A percentile compares a stretch with the other conserved stretches of the same genome.
Evolutionary conservation across 805 yeast genomes (phyloP).

Genomic region (Yarrowia divulgata): DNA sequence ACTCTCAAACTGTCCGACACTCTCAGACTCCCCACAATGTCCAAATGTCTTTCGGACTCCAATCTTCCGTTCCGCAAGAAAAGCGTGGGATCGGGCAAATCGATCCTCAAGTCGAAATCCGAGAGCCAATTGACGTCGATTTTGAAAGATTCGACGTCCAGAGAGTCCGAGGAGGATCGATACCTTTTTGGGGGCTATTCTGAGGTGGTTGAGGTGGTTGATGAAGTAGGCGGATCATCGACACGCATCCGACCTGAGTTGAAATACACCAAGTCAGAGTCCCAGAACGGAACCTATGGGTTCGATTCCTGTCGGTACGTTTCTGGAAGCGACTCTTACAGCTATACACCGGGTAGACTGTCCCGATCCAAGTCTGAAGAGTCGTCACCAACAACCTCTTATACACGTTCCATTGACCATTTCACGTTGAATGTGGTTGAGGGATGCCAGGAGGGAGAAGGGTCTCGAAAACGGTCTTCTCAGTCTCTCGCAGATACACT

Average conservation of each 20-base stretch:
- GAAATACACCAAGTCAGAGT: slow-evolving; percentile 1
- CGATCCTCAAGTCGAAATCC: slow-evolving; percentile 18
- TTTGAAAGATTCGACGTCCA: background rate
- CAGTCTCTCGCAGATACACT: background rate
- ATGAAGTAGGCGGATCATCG: background rate
- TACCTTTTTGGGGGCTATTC: slow-evolving; percentile 13
- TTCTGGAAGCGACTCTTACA: background rate
- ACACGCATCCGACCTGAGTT: background rate
- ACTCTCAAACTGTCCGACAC: slow-evolving; percentile 12
- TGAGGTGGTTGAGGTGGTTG: background rate
- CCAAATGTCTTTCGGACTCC: background rate
- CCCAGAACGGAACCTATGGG: background rate
- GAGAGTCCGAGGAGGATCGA: background rate
- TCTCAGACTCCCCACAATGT: slow-evolving; percentile 4
- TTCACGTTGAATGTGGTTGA: background rate
- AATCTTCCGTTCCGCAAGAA: background rate
- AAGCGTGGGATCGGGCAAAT: background rate
- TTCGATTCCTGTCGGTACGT: background rate
- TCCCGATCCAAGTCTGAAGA: background rate
- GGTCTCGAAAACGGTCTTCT: too few relatives aligned
- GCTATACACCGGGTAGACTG: background rate
- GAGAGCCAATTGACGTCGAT: slow-evolving; percentile 12
- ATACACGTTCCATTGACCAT: slow-evolving; percentile 1
- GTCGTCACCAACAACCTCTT: background rate
- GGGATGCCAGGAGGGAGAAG: too few relatives aligned